A percentile compares a stretch with the other conserved stretches of the same genome.
Conservation (phyloP, 345 rosid genomes). For the Tarenaya hassleriana region DNA sequence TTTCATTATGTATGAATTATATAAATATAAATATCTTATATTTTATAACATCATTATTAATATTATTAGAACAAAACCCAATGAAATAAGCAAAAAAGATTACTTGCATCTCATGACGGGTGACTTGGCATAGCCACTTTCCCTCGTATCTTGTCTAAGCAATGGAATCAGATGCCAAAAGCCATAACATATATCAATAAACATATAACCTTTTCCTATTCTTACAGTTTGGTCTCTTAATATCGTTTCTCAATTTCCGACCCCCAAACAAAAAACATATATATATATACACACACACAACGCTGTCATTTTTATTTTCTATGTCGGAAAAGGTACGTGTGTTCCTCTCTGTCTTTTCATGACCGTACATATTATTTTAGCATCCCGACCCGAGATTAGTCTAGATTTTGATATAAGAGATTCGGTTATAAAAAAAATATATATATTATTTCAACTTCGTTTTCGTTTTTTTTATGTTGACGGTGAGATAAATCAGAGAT, state of each 20-base stretch:
- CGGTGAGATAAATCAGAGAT: slow-evolving; percentile 29
- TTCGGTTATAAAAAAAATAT: too few species aligned
- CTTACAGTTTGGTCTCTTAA: too few species aligned
- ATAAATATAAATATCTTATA: too few species aligned
- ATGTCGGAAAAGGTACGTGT: slow-evolving; percentile 27
- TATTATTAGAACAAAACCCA: too few species aligned
- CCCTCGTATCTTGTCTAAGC: slow-evolving; percentile 21
- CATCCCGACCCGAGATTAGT: neutral
- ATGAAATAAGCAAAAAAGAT: neutral
- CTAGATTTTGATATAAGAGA: too few species aligned
- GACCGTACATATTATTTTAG: too few species aligned
- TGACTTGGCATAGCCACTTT: slow-evolving; percentile 22
- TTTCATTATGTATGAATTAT: too few species aligned
- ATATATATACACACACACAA: too few species aligned
- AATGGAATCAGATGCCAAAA: slow-evolving; percentile 28
- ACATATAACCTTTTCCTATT: too few species aligned
- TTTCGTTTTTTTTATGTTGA: neutral
- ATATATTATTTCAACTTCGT: neutral
- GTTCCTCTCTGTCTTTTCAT: neutral
- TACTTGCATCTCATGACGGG: slow-evolving; percentile 27
- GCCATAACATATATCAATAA: too few species aligned
- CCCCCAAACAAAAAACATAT: slow-evolving; percentile 4
- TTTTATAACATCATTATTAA: too few species aligned
- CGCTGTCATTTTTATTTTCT: neutral
- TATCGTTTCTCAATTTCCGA: neutral